Percentiles rank a stretch among this genome's conserved stretches.
Conservation (phyloP, 2,329 filamentous ascomycete species). For the Phaeomoniella chlamydospora region DNA sequence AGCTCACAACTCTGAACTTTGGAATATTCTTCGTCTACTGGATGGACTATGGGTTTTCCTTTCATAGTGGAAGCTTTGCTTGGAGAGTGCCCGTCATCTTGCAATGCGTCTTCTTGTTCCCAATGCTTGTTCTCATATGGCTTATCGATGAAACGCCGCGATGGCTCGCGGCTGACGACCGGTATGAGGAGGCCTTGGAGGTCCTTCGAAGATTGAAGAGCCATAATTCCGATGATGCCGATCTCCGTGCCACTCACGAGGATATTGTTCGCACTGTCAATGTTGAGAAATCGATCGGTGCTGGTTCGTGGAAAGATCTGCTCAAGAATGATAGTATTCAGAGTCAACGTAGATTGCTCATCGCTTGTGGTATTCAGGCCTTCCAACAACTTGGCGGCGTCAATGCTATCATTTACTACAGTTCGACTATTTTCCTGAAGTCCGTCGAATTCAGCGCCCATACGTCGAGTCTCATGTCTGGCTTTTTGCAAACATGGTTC, state of each 20-base stretch:
- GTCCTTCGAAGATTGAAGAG: too few species aligned
- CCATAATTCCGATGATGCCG: constrained; percentile 23
- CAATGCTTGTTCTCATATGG: constrained; percentile 15
- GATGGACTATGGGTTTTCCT: constrained; percentile 27
- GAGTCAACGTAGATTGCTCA: constrained; percentile 28
- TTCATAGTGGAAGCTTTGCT: constrained; percentile 17
- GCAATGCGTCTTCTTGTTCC: constrained; percentile 16
- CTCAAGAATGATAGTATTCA: constrained; percentile 28
- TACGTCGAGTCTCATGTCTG: too few species aligned
- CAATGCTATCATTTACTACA: constrained; percentile 26
- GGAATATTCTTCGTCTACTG: constrained; percentile 34
- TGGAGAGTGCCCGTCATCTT: constrained; percentile 18
- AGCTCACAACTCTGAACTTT: too few species aligned
- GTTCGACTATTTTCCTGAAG: too few species aligned
- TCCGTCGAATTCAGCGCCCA: too few species aligned
- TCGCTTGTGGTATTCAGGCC: constrained; percentile 29
- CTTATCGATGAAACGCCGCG: constrained; percentile 31
- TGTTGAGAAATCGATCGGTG: too few species aligned
- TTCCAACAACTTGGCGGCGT: constrained; percentile 34
- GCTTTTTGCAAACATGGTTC: too few species aligned
- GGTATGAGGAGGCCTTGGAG: constrained; percentile 14
- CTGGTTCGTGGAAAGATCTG: too few species aligned
- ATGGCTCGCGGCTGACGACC: constrained; percentile 14
- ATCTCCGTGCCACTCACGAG: too few species aligned
- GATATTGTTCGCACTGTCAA: too few species aligned